Conservation (phyloP, 2,329 filamentous ascomycete species). For the Apiospora rasikravindrae region DNA sequence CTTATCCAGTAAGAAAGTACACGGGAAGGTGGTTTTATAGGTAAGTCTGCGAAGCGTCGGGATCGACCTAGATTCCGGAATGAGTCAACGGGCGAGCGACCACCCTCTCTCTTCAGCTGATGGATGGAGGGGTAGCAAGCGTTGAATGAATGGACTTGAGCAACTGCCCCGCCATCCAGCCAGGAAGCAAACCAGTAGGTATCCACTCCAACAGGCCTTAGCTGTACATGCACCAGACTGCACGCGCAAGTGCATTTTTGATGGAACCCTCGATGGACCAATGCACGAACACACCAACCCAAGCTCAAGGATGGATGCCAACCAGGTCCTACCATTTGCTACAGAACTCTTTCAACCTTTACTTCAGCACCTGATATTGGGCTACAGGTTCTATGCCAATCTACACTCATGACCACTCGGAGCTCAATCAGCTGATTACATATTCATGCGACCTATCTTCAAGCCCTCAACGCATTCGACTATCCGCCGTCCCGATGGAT, state of each 20-base stretch:
- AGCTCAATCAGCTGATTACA: background rate
- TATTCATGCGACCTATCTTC: constrained; percentile 23
- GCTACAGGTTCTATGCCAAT: background rate
- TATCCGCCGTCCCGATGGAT: constrained; percentile 23
- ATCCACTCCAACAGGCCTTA: background rate
- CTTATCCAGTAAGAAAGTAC: background rate
- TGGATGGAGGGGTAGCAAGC: constrained; percentile 14
- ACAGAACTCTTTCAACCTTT: background rate
- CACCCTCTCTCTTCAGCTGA: background rate
- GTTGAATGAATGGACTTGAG: background rate
- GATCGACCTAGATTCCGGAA: background rate
- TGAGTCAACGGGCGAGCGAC: constrained; percentile 7
- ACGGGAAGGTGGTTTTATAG: background rate
- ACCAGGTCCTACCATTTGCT: background rate
- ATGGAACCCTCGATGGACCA: background rate
- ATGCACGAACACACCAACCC: background rate
- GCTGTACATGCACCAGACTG: background rate
- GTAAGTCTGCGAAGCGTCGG: background rate
- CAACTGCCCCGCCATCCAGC: background rate
- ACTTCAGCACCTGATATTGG: background rate
- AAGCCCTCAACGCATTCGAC: constrained; percentile 21
- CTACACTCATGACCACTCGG: background rate
- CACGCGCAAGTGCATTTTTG: background rate
- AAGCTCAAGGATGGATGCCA: background rate
- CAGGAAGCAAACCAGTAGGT: background rate